Evolutionary conservation across 805 yeast species (phyloP).

Genomic region (Wickerhamiella dianesei): DNA sequence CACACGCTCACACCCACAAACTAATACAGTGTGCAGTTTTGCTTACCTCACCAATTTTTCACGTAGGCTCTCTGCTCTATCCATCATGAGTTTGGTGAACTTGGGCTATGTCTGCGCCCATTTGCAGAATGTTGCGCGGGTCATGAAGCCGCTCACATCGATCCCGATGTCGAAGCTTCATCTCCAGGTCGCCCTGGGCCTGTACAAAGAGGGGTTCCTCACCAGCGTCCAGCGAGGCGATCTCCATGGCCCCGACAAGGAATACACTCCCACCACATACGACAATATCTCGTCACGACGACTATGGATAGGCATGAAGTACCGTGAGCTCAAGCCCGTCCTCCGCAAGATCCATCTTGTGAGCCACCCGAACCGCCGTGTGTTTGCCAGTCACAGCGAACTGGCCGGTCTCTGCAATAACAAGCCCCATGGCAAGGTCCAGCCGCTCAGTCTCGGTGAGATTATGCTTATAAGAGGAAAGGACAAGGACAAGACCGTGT

Average conservation of each 20-base stretch:
- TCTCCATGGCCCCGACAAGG: constrained; percentile 62
- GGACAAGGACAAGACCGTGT: constrained; percentile 36
- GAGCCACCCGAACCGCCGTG: constrained; percentile 73
- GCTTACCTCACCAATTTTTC: not conserved
- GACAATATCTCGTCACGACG: constrained; percentile 77
- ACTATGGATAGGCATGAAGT: constrained; percentile 85
- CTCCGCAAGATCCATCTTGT: constrained; percentile 56
- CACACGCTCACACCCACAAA: not conserved
- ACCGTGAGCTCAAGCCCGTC: constrained; percentile 68
- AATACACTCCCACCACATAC: constrained; percentile 51
- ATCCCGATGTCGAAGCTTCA: constrained; percentile 76
- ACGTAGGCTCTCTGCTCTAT: too few relatives aligned
- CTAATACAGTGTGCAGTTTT: not conserved
- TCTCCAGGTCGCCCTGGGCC: constrained; percentile 66
- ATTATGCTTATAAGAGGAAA: constrained; percentile 50
- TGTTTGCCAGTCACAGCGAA: constrained; percentile 48
- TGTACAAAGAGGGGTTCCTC: constrained; percentile 83
- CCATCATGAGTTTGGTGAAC: constrained; percentile 84
- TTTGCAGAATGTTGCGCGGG: constrained; percentile 73
- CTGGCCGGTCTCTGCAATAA: constrained; percentile 67
- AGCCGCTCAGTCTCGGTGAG: constrained; percentile 83
- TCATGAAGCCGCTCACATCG: constrained; percentile 57
- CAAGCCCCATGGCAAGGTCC: constrained; percentile 53
- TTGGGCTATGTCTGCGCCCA: constrained; percentile 80
- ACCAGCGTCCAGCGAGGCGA: constrained; percentile 78